Base-by-base conservation (phyloP, 345 rosid genomes). In the Sapria himalayana region DNA sequence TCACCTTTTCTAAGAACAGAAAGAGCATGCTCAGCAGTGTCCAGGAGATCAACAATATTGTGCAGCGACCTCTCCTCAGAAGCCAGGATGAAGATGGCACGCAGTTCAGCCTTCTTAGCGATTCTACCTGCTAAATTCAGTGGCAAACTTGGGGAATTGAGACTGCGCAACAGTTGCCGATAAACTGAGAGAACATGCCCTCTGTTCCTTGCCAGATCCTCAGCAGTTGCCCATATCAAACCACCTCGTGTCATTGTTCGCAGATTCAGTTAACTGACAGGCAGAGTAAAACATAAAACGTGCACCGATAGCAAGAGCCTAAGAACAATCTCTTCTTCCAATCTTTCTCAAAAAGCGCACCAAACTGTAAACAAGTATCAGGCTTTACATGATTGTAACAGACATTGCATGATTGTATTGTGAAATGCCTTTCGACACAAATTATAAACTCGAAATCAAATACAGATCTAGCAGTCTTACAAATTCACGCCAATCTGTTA, bases 61-160 rank as follows among this genome's bases (percentile, higher is more conserved):
- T 73, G 77, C 24, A 63, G 39, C 0, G 74, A 71, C 37, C 56
- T 37, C 29, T 74, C 75, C 45, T 70, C 72, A 9, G 82, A 57
- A 39, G 56, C 75, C 49, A 65, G 19, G 58, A 65, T 49, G 62
- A 71, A 67, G 24, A 74, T 62, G 47, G 75, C 54, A 23, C 55
- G 65, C 42, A 64, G 64, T 39, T 74, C 78, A 18, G 74, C 78
- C 53, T 70, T 74, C 65, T 67, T 70, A 1, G 78, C 60, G 37
- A 70, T 53, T 52, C 78, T 65, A 4, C 72, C 63, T 6, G 82
- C 78, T 14, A 67, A 62, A 51, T 50, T 62, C 4, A 70, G 66
- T 21, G 68, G 66, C 60, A 74, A 31, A 15, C 54, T 60, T 2
- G 82, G 73, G 14, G 72, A 65, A 40, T 67, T 74, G 7, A 74